Evolutionary conservation across 225 moss, liverwort and hornwort species (phyloP).

Genomic region (Rhytidiadelphus loreus): DNA sequence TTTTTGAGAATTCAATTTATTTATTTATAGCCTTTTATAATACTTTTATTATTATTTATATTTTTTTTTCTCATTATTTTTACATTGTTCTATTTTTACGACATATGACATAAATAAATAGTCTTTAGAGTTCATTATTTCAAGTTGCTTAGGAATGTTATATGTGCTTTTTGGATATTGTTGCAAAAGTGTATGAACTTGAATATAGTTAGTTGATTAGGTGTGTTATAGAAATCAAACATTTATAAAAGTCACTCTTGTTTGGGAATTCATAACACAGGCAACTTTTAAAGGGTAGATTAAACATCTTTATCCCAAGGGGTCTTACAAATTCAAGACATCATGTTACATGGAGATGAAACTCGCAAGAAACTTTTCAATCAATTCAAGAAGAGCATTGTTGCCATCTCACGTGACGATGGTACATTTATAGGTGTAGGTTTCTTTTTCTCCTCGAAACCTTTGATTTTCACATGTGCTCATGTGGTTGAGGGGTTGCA

Average conservation of each 20-base stretch:
- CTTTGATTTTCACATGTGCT: background rate
- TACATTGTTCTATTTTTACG: background rate
- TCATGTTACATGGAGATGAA: background rate
- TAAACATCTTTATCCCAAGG: too few species aligned
- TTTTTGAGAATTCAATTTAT: too few species aligned
- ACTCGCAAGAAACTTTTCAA: background rate
- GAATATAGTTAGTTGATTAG: background rate
- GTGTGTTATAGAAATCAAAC: background rate
- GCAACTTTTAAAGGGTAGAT: rapidly evolving
- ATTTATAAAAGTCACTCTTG: background rate
- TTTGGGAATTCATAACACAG: background rate
- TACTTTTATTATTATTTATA: background rate
- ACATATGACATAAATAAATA: background rate
- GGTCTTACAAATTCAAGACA: background rate
- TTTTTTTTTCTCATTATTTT: background rate
- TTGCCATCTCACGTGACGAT: background rate
- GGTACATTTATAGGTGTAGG: background rate
- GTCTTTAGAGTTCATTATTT: background rate
- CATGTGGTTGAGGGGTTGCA: background rate
- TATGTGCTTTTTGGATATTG: background rate
- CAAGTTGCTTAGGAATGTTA: background rate
- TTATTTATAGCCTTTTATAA: background rate
- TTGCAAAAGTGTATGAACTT: background rate
- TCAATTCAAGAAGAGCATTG: background rate
- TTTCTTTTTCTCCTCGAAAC: background rate